Base-by-base conservation (phyloP, 345 rosid species). In the Eucalyptus grandis region DNA sequence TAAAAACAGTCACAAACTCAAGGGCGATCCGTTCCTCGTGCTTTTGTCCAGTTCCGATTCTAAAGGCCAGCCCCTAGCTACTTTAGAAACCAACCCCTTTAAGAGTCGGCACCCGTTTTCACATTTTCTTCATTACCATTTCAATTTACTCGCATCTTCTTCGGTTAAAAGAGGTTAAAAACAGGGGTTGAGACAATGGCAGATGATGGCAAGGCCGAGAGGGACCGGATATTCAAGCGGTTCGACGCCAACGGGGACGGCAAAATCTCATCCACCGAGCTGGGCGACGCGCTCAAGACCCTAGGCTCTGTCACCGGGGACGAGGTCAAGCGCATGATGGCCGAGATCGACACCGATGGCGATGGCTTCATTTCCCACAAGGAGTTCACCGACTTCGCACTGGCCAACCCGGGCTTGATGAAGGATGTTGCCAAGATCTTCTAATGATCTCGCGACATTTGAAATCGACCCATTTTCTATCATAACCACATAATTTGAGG, bases 211-310 rank as follows among this genome's bases (percentile, higher is more conserved):
- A 89, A 89, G 89, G 93, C 95, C 1, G 96, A 95, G 86, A 94
- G 90, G 4, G 95, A 96, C 87, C 95, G 94, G 51, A 90, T 98
- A 60, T 98, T 98, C 96, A 95, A 97, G 94, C 93, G 92, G 14
- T 97, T 96, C 43, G 99, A 97, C 82, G 93, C 96, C 53, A 94
- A 98, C 5, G 98, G 98, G 2, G 99, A 98, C n/a, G 98, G 97
- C 8, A 93, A 94, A 60, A 98, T 98, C 92, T 98, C 99, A 0
- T 90, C 97, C 12, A 1, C 95, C 1, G 99, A 97, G 96, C 96
- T 98, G 5, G 98, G 97, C 11, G 97, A 96, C 9, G 92, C 97
- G 60, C 90, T 96, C 87, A 95, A 96, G 94, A 89, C 93, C 15
- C 97, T 97, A 3, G 96, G 97, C 4, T 93, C 97, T 1, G 95